phyloP scores from a whole-genome alignment of 352 stramenopile genomes.

The Lagenidium sp. region DNA sequence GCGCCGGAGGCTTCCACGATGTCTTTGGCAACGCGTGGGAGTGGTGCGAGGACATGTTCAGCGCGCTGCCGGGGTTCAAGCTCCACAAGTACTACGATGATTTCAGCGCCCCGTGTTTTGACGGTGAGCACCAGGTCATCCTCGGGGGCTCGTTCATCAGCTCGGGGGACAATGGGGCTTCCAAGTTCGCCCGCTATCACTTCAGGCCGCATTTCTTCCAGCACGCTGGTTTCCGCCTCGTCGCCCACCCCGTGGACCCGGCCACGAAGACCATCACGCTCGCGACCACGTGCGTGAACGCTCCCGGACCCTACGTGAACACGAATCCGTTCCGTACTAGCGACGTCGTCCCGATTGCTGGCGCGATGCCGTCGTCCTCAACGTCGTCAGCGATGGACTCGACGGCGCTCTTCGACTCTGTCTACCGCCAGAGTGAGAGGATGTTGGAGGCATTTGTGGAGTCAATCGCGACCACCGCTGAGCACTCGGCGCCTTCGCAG shows the following conservation, averaged over 20 bases:
- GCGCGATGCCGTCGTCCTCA: background rate
- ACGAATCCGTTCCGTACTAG: slow-evolving; percentile 52
- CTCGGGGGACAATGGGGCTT: slow-evolving; percentile 91
- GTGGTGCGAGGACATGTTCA: slow-evolving; percentile 95
- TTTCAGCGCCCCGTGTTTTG: slow-evolving; percentile 97
- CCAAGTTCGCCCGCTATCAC: slow-evolving; percentile 94
- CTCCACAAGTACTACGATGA: slow-evolving; percentile 94
- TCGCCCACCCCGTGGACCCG: slow-evolving; percentile 73
- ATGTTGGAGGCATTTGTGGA: slow-evolving; percentile 50
- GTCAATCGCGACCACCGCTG: slow-evolving; percentile 16
- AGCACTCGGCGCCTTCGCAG: slow-evolving; percentile 8
- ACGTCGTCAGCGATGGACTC: background rate
- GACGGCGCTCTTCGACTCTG: slow-evolving; percentile 34
- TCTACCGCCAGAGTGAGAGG: slow-evolving; percentile 49
- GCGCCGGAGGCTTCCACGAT: slow-evolving; percentile 84
- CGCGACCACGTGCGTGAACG: slow-evolving; percentile 62
- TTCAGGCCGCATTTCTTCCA: slow-evolving; percentile 97
- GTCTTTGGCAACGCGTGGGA: slow-evolving; percentile 96
- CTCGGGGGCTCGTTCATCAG: slow-evolving; percentile 94
- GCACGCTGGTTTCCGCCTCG: slow-evolving; percentile 93
- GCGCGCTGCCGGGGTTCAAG: slow-evolving; percentile 88
- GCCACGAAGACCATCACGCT: slow-evolving; percentile 41
- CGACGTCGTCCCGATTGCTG: slow-evolving; percentile 25
- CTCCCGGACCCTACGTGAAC: slow-evolving; percentile 51
- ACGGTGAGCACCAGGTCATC: slow-evolving; percentile 95